phyloP scores from a whole-genome alignment of 192 early-diverging fungal species.

The Dissophora globulifera region DNA sequence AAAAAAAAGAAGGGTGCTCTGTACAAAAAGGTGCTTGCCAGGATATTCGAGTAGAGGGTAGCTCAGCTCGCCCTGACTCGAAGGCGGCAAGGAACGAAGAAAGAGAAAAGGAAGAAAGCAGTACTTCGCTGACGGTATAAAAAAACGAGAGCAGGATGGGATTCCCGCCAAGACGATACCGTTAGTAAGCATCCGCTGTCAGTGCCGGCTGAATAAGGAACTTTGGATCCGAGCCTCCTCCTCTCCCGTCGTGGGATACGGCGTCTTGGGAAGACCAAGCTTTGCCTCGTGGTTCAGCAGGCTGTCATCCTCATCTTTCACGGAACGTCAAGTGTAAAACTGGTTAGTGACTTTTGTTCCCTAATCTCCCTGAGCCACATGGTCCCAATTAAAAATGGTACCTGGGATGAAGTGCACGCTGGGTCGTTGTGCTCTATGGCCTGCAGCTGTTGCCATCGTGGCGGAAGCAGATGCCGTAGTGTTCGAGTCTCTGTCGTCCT shows the following conservation, averaged over 20 bases:
- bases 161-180: no score
- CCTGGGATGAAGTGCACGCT: conserved; percentile 44
- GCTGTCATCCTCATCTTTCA: conserved; percentile 24
- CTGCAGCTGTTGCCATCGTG: background rate
- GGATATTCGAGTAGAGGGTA: no score
- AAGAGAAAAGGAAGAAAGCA: background rate
- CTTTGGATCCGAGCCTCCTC: conserved; percentile 16
- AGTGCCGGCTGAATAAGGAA: conserved; percentile 5
- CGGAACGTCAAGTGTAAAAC: no score
- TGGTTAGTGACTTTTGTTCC: background rate
- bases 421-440: conserved; percentile 1
- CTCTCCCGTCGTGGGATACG: conserved; percentile 29
- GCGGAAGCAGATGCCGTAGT: background rate
- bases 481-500: conserved; percentile 5
- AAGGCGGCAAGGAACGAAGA: no score
- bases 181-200: no score
- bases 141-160: no score
- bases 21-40: no score
- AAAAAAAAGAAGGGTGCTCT: background rate
- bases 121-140: background rate
- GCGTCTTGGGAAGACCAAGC: conserved; percentile 40
- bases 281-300: conserved; percentile 25
- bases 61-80: no score
- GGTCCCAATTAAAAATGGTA: background rate
- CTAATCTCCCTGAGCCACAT: no score